These are phyloP conservation scores for Amanita exitialis DNA, from an alignment of 768 basidiomycete genomes.

Conservation along the genomic window DNA sequence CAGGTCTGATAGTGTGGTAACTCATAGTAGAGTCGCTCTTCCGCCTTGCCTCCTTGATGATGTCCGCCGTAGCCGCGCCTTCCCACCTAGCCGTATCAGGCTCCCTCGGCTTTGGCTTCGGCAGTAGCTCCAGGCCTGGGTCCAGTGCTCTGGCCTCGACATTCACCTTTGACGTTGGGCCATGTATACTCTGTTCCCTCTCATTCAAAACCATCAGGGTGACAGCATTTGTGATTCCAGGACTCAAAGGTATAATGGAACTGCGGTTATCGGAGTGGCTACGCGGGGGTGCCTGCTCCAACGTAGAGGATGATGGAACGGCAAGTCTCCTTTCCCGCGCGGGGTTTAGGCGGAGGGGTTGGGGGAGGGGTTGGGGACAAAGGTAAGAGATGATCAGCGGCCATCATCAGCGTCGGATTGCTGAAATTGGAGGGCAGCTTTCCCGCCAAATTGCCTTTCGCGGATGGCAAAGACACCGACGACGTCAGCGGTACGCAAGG, in stretches of 20 bases:
- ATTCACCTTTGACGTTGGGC: conserved; percentile 7
- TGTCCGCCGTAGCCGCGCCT: conserved; percentile 16
- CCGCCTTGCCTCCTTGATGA: conserved; percentile 61
- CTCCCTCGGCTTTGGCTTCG: conserved; percentile 8
- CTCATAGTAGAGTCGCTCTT: conserved; percentile 81
- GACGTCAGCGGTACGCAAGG: conserved; percentile 4
- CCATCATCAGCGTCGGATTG: conserved; percentile 11
- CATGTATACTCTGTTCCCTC: conserved; percentile 11
- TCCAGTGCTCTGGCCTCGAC: conserved; percentile 13
- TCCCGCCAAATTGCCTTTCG: background rate
- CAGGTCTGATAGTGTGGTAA: conserved; percentile 59
- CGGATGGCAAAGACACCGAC: background rate
- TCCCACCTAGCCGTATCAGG: conserved; percentile 13
- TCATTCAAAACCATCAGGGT: conserved; percentile 34
- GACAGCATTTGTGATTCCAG: conserved; percentile 48
- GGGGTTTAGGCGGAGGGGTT: conserved; percentile 30
- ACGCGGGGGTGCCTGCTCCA: conserved; percentile 1
- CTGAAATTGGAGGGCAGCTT: background rate
- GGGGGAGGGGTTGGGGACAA: conserved; percentile 20
- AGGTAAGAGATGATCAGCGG: background rate
- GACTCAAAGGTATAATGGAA: conserved; percentile 47
- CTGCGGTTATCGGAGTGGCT: conserved; percentile 25
- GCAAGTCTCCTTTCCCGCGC: no score
- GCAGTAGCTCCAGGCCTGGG: conserved; percentile 13
- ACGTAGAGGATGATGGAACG: conserved; percentile 11